Percentiles rank a stretch among this genome's conserved stretches.
These are phyloP conservation scores for Colletotrichum lupini DNA, from an alignment of 2,329 filamentous ascomycete species.

Conservation along the genomic window DNA sequence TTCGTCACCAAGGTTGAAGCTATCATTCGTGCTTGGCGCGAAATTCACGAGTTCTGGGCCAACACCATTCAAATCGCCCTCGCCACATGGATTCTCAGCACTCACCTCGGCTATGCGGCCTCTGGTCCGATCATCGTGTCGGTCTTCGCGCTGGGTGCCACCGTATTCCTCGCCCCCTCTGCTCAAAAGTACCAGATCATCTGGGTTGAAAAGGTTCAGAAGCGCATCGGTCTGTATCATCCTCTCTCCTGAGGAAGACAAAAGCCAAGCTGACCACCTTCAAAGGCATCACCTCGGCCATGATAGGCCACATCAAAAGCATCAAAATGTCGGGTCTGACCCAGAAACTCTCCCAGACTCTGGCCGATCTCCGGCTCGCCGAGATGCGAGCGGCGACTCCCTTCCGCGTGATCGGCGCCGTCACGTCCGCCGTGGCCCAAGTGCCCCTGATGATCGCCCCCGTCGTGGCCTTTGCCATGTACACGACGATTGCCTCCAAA, in stretches of 20 bases:
- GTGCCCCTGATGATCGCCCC: conserved; percentile 37
- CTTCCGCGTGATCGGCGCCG: conserved; percentile 46
- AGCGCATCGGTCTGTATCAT: conserved; percentile 55
- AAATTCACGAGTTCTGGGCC: conserved; percentile 51
- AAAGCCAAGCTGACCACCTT: neutral
- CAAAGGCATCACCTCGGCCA: conserved; percentile 53
- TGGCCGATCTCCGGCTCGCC: conserved; percentile 36
- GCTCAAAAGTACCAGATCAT: conserved; percentile 43
- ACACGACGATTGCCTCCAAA: conserved; percentile 8
- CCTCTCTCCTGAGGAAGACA: conserved; percentile 33
- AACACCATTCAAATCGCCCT: conserved; percentile 48
- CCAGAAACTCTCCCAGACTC: conserved; percentile 46
- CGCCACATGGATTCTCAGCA: conserved; percentile 46
- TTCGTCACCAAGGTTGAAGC: conserved; percentile 45
- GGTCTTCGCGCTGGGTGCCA: conserved; percentile 40
- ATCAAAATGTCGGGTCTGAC: conserved; percentile 62
- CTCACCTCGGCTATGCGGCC: conserved; percentile 48
- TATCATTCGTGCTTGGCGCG: conserved; percentile 48
- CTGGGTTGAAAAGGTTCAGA: conserved; percentile 62
- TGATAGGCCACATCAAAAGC: conserved; percentile 61
- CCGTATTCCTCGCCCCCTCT: conserved; percentile 41
- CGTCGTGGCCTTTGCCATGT: conserved; percentile 35
- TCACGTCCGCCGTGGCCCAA: conserved; percentile 49
- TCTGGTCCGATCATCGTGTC: conserved; percentile 47
- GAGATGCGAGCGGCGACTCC: conserved; percentile 40